A percentile compares a stretch with the other conserved stretches of the same genome.
These are phyloP conservation scores for Diaporthe vaccinii DNA, from an alignment of 2,329 filamentous ascomycete species.

Conservation along the genomic window DNA sequence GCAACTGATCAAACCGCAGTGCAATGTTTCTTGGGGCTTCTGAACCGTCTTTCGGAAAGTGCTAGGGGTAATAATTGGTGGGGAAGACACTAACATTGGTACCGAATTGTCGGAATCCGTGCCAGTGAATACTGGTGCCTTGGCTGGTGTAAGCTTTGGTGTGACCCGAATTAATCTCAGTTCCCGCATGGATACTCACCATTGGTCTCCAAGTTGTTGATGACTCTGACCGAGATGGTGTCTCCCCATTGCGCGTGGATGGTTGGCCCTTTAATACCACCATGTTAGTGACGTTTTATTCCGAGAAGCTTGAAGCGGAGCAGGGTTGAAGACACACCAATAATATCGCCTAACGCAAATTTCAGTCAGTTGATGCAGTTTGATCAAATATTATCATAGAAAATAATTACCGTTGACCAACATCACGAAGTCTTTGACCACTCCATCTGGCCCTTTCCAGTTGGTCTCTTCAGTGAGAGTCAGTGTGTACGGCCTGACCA, in stretches of 20 bases:
- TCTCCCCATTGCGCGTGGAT: constrained; percentile 68
- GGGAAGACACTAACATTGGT: constrained; percentile 46
- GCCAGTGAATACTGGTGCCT: constrained; percentile 63
- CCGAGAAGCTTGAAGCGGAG: background rate
- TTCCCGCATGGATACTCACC: constrained; percentile 43
- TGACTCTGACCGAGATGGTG: constrained; percentile 69
- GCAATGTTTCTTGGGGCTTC: too few species aligned
- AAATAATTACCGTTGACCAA: constrained; percentile 61
- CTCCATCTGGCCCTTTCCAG: constrained; percentile 48
- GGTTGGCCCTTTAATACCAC: constrained; percentile 60
- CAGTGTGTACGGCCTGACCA: constrained; percentile 47
- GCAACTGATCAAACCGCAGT: background rate
- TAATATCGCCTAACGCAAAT: constrained; percentile 33
- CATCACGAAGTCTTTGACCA: constrained; percentile 53
- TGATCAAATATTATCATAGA: background rate
- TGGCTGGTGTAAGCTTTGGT: constrained; percentile 28
- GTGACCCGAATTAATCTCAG: background rate
- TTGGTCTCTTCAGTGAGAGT: constrained; percentile 47
- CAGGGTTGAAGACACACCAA: constrained; percentile 10
- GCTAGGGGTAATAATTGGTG: too few species aligned
- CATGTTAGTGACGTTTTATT: background rate
- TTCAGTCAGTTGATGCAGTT: constrained; percentile 31
- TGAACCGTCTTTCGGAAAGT: background rate
- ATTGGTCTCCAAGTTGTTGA: constrained; percentile 71
- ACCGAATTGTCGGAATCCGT: constrained; percentile 60